Evolutionary conservation across 805 yeast genomes (phyloP).

Genomic region (Cyberlindnera suaveolens): DNA sequence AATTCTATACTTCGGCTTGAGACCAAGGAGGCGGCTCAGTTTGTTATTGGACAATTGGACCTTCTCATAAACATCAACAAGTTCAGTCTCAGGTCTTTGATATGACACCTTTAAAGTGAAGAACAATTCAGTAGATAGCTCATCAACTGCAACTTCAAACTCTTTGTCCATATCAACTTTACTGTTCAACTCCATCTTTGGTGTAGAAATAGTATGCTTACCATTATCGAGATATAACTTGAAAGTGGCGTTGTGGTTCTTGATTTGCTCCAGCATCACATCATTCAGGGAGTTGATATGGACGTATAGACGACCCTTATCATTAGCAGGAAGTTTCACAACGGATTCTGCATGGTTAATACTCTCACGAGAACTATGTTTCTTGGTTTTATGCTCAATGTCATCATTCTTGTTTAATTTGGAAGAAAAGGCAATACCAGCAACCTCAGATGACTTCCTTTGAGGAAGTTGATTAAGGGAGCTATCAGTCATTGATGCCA

Average conservation of each 20-base stretch:
- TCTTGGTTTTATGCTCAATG: slow-evolving; percentile 4
- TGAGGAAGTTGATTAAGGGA: slow-evolving; percentile 8
- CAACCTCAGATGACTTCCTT: not conserved
- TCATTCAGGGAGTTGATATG: slow-evolving; percentile 44
- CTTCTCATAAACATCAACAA: slow-evolving; percentile 56
- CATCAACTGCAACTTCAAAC: slow-evolving; percentile 64
- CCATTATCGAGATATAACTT: slow-evolving; percentile 63
- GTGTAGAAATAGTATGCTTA: slow-evolving; percentile 67
- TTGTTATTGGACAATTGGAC: slow-evolving; percentile 41
- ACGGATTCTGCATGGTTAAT: not conserved
- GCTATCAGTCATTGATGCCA: slow-evolving; percentile 10
- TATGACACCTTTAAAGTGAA: slow-evolving; percentile 69
- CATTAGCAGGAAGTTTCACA: slow-evolving; percentile 22
- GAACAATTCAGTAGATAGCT: slow-evolving; percentile 51
- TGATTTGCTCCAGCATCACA: slow-evolving; percentile 39
- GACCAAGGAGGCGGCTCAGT: slow-evolving; percentile 40
- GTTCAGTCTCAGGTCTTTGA: slow-evolving; percentile 36
- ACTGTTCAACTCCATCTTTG: slow-evolving; percentile 31
- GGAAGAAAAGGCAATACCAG: not conserved
- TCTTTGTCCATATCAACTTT: slow-evolving; percentile 54
- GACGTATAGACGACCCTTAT: slow-evolving; percentile 35
- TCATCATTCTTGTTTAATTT: not conserved
- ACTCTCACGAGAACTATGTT: slow-evolving; percentile 10
- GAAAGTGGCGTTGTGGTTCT: slow-evolving; percentile 38
- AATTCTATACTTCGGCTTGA: slow-evolving; percentile 29